phyloP scores from a whole-genome alignment of 2,329 filamentous ascomycete species.

The Cercospora zeae-maydis region DNA sequence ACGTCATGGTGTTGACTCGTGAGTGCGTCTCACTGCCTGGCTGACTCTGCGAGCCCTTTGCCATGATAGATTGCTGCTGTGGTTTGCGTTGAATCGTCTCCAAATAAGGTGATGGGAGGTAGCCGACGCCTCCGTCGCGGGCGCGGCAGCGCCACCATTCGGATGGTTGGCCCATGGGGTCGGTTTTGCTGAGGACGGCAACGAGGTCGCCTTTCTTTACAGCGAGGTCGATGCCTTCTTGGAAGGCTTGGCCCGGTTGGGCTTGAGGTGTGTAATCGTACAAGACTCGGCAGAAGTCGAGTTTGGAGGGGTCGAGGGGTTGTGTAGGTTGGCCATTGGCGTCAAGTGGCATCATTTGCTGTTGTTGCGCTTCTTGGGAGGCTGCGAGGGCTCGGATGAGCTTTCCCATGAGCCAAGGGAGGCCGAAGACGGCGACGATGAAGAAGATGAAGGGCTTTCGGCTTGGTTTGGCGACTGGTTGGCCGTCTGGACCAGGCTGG shows the following conservation, averaged over 20 bases:
- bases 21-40: conserved; percentile 46
- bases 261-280: conserved; percentile 89
- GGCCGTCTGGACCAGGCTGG: conserved; percentile 59
- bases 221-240: conserved; percentile 75
- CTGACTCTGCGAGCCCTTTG: conserved; percentile 42
- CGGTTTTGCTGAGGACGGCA: conserved; percentile 85
- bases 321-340: conserved; percentile 44
- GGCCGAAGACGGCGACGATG: conserved; percentile 85
- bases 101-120: conserved; percentile 85
- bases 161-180: conserved; percentile 84
- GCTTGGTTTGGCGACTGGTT: conserved; percentile 66
- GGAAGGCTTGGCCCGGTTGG: conserved; percentile 43
- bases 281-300: conserved; percentile 92
- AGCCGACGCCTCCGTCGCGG: conserved; percentile 84
- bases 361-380: conserved; percentile 78
- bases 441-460: conserved; percentile 97
- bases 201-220: conserved; percentile 95
- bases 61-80: conserved; percentile 45
- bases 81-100: conserved; percentile 65
- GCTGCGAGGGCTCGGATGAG: conserved; percentile 81
- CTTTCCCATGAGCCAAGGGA: conserved; percentile 96
- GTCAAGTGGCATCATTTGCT: conserved; percentile 50
- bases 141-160: conserved; percentile 98
- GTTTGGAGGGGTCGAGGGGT: conserved; percentile 77
- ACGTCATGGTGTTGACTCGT: conserved; percentile 55